Base-by-base conservation (phyloP, 106 monocot species). In the Dactylorhiza incarnata region DNA sequence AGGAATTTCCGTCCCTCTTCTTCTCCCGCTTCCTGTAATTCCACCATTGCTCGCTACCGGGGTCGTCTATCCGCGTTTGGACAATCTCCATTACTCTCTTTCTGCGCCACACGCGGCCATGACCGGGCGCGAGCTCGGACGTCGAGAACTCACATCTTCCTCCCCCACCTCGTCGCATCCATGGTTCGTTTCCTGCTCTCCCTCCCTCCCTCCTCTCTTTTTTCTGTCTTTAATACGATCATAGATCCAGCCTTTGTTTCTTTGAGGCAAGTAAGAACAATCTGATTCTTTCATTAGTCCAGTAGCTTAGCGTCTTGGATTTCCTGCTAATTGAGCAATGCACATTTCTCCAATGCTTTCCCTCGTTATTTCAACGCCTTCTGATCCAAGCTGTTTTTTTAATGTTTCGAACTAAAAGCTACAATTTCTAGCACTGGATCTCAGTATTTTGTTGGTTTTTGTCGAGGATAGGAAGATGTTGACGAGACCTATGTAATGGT, bases 401-500 rank as follows among this genome's bases (percentile, higher is more conserved):
- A 0, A 25, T 25, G 11, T 63, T 63, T 63, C 9, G 10, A 9
- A 63, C 49, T 50, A 5, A 63, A 63, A 63, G 22, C 7, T 25
- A 65, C 19, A 2, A 1, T 59, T 56, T 59, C 9, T 10, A 20
- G 10, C 4, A 2, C 20, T 72, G 12, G 49, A 49, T 48, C 9
- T 13, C 49, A 44, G 2, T 6, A 48, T 44, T 11, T 11, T 83
- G 55, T 71, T 73, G 8, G 13, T 73, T 71, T 63, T 77, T 17
- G 1, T 56, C 54, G 48, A 49, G 24, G 74, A 62, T 77, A 85
- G 86, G 86, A 85, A 70, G 78, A 85, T 48, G 80, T 89, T 47
- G 87, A 94, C 77, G 85, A 88, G 78, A 87, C 86, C 65, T 94
- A 91, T 72, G 85, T 91, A 63, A 94, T 94, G 94, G 78, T 95